Conservation (phyloP, 805 yeast genomes). For the Lipomyces oligophaga region DNA sequence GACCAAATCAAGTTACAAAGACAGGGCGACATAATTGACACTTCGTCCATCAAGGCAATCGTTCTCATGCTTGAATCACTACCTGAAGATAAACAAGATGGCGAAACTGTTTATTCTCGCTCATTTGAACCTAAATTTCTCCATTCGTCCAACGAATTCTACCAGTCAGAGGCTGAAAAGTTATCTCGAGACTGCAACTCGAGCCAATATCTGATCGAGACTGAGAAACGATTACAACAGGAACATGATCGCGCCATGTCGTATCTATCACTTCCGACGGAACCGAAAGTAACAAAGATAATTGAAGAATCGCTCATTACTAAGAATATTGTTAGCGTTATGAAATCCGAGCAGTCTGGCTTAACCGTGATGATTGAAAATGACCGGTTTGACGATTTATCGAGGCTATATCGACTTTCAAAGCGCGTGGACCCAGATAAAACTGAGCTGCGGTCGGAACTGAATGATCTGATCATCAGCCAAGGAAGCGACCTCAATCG, state of each 20-base stretch:
- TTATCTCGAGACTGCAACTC: constrained; percentile 47
- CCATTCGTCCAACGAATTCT: constrained; percentile 53
- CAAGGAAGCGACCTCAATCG: constrained; percentile 45
- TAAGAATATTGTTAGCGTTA: constrained; percentile 53
- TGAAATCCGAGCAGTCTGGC: constrained; percentile 54
- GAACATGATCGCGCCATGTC: constrained; percentile 57
- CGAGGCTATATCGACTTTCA: constrained; percentile 48
- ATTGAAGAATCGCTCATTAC: constrained; percentile 59
- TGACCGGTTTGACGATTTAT: constrained; percentile 44
- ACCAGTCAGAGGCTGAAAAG: constrained; percentile 46
- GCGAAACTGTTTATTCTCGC: constrained; percentile 58
- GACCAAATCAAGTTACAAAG: constrained; percentile 56
- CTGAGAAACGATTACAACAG: constrained; percentile 52
- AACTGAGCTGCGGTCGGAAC: constrained; percentile 47
- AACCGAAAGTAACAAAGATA: constrained; percentile 51
- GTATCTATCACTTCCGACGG: constrained; percentile 53
- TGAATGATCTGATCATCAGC: constrained; percentile 46
- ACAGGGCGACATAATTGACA: constrained; percentile 54
- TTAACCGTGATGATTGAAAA: constrained; percentile 54
- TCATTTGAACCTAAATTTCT: constrained; percentile 66
- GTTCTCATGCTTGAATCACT: constrained; percentile 70
- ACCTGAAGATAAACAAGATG: constrained; percentile 41
- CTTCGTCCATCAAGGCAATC: constrained; percentile 55
- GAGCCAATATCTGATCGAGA: constrained; percentile 50
- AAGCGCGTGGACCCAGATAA: constrained; percentile 53